phyloP scores from a whole-genome alignment of 2,329 filamentous ascomycete genomes.

The Exophiala sp. region DNA sequence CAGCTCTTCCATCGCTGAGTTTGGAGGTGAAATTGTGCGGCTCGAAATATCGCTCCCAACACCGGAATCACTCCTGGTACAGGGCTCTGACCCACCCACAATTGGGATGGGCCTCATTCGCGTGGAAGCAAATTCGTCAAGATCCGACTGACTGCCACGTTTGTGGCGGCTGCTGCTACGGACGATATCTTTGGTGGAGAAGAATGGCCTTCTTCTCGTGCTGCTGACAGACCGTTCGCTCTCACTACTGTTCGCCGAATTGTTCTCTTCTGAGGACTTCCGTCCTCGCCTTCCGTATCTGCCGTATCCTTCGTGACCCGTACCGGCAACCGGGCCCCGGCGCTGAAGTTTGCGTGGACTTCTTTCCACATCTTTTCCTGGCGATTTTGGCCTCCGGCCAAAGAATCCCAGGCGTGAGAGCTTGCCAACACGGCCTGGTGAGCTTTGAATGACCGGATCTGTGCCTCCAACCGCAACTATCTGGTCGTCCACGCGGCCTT shows the following conservation, averaged over 20 bases:
- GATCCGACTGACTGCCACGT: constrained; percentile 36
- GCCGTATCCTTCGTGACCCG: constrained; percentile 72
- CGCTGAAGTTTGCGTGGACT: constrained; percentile 61
- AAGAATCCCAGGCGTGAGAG: constrained; percentile 75
- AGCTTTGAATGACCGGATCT: background rate
- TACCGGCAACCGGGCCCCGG: constrained; percentile 86
- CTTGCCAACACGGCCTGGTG: constrained; percentile 32
- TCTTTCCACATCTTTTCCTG: constrained; percentile 59
- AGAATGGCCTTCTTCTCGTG: constrained; percentile 35
- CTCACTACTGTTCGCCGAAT: constrained; percentile 32
- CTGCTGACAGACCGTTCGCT: constrained; percentile 39
- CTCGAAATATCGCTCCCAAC: constrained; percentile 40
- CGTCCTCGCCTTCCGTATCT: constrained; percentile 46
- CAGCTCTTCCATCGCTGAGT: constrained; percentile 29
- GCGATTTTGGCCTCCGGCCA: constrained; percentile 53
- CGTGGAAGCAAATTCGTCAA: constrained; percentile 48
- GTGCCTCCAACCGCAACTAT: background rate
- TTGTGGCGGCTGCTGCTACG: constrained; percentile 33
- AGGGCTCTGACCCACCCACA: constrained; percentile 38
- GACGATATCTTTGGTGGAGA: constrained; percentile 38
- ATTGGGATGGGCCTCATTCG: constrained; percentile 51
- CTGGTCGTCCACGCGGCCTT: too few relatives aligned
- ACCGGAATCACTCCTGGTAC: constrained; percentile 35
- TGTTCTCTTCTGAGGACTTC: constrained; percentile 40
- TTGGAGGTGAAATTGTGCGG: constrained; percentile 33